phyloP scores from a whole-genome alignment of 2,329 filamentous ascomycete genomes.

The Septoria linicola region DNA sequence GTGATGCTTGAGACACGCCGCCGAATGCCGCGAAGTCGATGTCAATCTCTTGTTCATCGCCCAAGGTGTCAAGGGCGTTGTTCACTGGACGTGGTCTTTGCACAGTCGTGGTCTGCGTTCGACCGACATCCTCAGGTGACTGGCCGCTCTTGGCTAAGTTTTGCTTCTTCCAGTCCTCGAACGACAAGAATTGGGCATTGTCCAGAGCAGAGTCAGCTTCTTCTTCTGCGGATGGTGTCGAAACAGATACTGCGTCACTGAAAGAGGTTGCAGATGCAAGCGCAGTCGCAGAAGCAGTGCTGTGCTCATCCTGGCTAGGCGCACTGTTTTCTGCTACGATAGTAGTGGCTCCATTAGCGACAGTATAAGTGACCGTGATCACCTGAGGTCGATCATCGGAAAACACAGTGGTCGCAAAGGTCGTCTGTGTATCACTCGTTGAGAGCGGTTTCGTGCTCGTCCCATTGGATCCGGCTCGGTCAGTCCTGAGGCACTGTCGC shows the following conservation, averaged over 20 bases:
- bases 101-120: constrained; percentile 51
- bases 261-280: constrained; percentile 4
- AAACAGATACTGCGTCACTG: background rate
- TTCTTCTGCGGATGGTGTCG: constrained; percentile 44
- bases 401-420: background rate
- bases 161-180: constrained; percentile 97
- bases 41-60: constrained; percentile 86
- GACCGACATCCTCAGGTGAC: constrained; percentile 65
- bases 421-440: no score
- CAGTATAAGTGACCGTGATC: background rate
- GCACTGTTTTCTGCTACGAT: constrained; percentile 1
- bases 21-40: constrained; percentile 67
- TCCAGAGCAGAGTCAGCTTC: constrained; percentile 67
- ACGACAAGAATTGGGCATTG: constrained; percentile 85
- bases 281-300: background rate
- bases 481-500: constrained; percentile 71
- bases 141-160: constrained; percentile 85
- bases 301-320: background rate
- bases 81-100: constrained; percentile 55
- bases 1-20: constrained; percentile 30
- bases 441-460: background rate
- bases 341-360: constrained; percentile 1
- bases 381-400: background rate
- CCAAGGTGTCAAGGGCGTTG: constrained; percentile 73
- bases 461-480: constrained; percentile 46